A percentile compares a stretch with the other conserved stretches of the same genome.
Evolutionary conservation across 345 rosid species (phyloP).

Genomic region (Corchorus capsularis): DNA sequence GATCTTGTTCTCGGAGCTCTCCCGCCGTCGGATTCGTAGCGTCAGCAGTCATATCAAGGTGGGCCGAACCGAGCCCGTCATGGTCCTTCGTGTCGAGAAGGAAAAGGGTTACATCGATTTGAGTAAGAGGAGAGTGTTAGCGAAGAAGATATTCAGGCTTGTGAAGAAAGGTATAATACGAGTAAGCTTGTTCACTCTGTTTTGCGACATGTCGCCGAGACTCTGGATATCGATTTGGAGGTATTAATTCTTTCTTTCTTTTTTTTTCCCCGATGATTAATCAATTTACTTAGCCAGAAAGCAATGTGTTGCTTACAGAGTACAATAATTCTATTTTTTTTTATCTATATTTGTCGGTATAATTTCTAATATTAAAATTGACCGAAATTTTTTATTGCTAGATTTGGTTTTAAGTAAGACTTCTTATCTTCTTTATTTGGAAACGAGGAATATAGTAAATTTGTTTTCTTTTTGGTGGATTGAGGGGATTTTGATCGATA

Average conservation of each 20-base stretch:
- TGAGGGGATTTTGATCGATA: neutral
- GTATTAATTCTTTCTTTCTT: slow-evolving; percentile 28
- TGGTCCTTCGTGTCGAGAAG: slow-evolving; percentile 97
- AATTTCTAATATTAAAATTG: too few species aligned
- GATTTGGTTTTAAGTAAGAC: neutral
- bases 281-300: too few species aligned
- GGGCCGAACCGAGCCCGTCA: slow-evolving; percentile 95
- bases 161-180: slow-evolving; percentile 97
- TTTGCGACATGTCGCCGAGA: slow-evolving; percentile 98
- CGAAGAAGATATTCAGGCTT: slow-evolving; percentile 89
- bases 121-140: slow-evolving; percentile 96
- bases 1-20: slow-evolving; percentile 98
- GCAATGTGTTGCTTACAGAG: too few species aligned
- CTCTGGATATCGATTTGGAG: slow-evolving; percentile 84
- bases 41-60: slow-evolving; percentile 93
- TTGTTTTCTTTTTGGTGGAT: neutral
- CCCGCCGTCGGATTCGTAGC: slow-evolving; percentile 97
- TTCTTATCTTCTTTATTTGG: neutral
- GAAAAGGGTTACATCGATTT: slow-evolving; percentile 96
- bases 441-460: neutral
- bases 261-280: too few species aligned
- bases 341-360: too few species aligned
- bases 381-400: neutral
- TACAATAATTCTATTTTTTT: too few species aligned
- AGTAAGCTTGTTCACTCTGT: slow-evolving; percentile 99